Percentiles rank a stretch among this genome's conserved stretches.
Evolutionary conservation across 2,329 filamentous ascomycete species (phyloP).

Genomic region (Aspergillus pseudotamarii): DNA sequence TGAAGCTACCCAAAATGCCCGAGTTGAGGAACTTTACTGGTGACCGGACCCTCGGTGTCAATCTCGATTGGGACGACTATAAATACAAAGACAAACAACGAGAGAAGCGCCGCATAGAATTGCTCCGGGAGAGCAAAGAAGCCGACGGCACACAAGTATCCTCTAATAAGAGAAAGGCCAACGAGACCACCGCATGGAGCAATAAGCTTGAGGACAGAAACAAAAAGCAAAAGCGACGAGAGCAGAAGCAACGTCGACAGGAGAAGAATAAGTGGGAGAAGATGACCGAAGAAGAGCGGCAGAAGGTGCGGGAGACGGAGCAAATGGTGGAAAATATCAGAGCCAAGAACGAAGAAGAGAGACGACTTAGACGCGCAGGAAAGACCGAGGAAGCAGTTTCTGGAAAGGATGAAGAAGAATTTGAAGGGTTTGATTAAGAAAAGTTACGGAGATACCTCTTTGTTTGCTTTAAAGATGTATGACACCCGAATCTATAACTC

Average conservation of each 20-base stretch:
- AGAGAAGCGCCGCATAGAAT: slow-evolving; percentile 65
- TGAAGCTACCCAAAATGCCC: slow-evolving; percentile 90
- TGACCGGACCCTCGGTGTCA: slow-evolving; percentile 63
- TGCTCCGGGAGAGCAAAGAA: slow-evolving; percentile 53
- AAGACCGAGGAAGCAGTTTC: slow-evolving; percentile 23
- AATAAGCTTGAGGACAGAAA: slow-evolving; percentile 69
- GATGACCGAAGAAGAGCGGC: slow-evolving; percentile 72
- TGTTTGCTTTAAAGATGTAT: neutral
- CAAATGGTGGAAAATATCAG: slow-evolving; percentile 67
- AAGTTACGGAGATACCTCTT: neutral
- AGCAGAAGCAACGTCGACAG: slow-evolving; percentile 65
- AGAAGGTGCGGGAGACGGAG: slow-evolving; percentile 64
- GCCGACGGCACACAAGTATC: slow-evolving; percentile 35
- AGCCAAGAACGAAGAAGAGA: slow-evolving; percentile 52
- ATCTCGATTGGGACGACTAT: slow-evolving; percentile 65
- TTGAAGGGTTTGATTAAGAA: slow-evolving; percentile 58
- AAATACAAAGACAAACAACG: slow-evolving; percentile 72
- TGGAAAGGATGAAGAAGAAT: slow-evolving; percentile 47
- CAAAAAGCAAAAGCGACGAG: slow-evolving; percentile 61
- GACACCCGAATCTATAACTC: slow-evolving; percentile 5
- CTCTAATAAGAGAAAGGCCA: slow-evolving; percentile 58
- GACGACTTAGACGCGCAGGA: slow-evolving; percentile 20
- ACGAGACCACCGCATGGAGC: slow-evolving; percentile 71
- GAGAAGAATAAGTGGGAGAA: slow-evolving; percentile 65
- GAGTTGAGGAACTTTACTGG: slow-evolving; percentile 76